Evolutionary conservation across 2,329 filamentous ascomycete genomes (phyloP).

Genomic region (Mycosphaerella sp.): DNA sequence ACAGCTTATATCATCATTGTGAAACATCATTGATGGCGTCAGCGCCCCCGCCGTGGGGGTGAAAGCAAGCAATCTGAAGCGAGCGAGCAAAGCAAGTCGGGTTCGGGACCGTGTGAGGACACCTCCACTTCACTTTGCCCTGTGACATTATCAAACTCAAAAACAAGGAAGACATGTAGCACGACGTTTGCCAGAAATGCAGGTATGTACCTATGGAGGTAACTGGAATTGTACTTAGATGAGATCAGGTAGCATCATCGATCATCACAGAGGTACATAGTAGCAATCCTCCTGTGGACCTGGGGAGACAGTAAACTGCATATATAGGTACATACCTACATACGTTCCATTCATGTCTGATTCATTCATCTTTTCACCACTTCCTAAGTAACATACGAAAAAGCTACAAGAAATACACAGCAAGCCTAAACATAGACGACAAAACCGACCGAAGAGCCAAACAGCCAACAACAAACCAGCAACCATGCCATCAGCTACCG

Average conservation of each 20-base stretch:
- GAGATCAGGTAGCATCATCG: neutral
- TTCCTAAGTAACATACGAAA: too few relatives aligned
- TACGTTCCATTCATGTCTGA: too few relatives aligned
- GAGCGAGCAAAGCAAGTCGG: neutral
- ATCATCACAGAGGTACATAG: neutral
- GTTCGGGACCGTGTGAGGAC: neutral
- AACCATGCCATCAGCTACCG: slow-evolving; percentile 25
- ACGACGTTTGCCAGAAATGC: neutral
- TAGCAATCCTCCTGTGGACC: neutral
- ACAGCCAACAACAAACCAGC: neutral
- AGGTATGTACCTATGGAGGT: neutral
- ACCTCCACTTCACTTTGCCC: neutral
- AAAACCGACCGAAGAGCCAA: too few relatives aligned
- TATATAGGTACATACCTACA: too few relatives aligned
- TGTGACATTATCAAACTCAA: slow-evolving; percentile 1
- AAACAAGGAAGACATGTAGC: slow-evolving; percentile 4
- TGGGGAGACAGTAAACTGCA: too few relatives aligned
- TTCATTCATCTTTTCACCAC: too few relatives aligned
- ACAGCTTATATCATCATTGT: neutral
- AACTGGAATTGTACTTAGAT: neutral
- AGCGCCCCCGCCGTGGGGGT: neutral
- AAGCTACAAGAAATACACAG: too few relatives aligned
- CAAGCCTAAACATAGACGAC: too few relatives aligned
- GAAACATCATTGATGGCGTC: neutral
- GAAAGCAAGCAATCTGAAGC: neutral